Evolutionary conservation across 768 basidiomycete genomes (phyloP), one percentile per base, ranked within the genome.

Genomic region (Lactarius pseudohatsudake): DNA sequence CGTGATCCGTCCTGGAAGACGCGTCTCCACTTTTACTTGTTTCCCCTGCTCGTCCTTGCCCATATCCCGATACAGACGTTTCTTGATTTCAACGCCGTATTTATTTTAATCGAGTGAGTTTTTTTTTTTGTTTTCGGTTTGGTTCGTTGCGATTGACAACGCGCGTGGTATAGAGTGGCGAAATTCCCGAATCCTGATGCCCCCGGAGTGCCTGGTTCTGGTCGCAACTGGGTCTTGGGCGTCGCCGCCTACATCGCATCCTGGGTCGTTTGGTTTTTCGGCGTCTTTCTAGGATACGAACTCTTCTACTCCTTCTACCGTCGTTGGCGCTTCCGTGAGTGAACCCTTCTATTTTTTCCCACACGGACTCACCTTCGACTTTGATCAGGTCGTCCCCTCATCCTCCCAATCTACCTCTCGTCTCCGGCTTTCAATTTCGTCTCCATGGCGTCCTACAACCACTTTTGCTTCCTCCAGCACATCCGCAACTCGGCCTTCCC

Each of bases 81-180:
- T 74, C 87, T 96, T 75, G 94, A 96, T 74, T 93, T 94, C 76
- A 94, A 95, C 75, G 86, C 88, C 71, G 86, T 89, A 70, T 96
- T 87, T 78, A 86, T 94, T 71, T 75, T 95, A 71, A 74, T 94
- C 50, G 86, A 93, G 92, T 94, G 73, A 79, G 93, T 88, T 59
- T 55, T 40, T 13, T 3, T n/a, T 18, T 41, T 47, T 13, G 2
- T 13, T 18, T 41, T 41, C 53, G 43, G 38, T 41, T 50, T 18
- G 58, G 6, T 32, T 47, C 65, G 43, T 66, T 67, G 60, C 64
- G n/a, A 50, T 43, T 62, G 60, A 53, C 57, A 30, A 40, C 28
- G 34, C 34, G 34, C 1, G 18, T 30, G 56, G 38, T 38, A 1
- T 72, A 94, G 92, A 78, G 85, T 90, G 70, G 85, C 91, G 32